These are phyloP conservation scores for Lactarius pseudohatsudake DNA, from an alignment of 768 basidiomycete genomes.

Conservation along the genomic window DNA sequence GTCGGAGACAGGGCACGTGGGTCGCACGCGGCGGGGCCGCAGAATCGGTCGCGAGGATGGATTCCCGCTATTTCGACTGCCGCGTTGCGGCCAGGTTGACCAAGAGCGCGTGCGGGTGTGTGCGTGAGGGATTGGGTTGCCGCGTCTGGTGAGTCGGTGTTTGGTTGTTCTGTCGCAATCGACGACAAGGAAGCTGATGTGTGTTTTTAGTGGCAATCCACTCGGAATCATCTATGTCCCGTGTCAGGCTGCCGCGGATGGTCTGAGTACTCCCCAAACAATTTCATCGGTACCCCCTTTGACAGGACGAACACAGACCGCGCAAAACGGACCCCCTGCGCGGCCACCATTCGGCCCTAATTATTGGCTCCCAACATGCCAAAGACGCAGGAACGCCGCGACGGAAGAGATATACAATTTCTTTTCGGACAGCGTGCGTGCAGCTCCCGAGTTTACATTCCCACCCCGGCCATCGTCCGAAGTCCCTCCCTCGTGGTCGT, in stretches of 20 bases:
- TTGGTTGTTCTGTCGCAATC: background rate
- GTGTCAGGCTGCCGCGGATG: conserved; percentile 55
- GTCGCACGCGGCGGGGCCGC: conserved; percentile 54
- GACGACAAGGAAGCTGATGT: conserved; percentile 27
- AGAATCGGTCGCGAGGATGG: conserved; percentile 54
- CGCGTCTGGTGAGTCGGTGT: conserved; percentile 47
- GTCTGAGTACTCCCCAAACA: conserved; percentile 41
- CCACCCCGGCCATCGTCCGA: conserved; percentile 3
- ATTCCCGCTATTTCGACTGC: conserved; percentile 58
- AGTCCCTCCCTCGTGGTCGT: background rate
- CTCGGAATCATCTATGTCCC: conserved; percentile 63
- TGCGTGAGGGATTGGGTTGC: conserved; percentile 68
- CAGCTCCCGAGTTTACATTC: conserved; percentile 23
- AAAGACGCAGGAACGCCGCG: conserved; percentile 1
- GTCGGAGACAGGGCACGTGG: conserved; percentile 56
- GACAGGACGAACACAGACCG: conserved; percentile 35
- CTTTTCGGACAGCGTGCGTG: conserved; percentile 23
- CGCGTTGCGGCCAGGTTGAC: conserved; percentile 49
- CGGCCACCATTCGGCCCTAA: conserved; percentile 32
- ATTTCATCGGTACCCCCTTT: conserved; percentile 43
- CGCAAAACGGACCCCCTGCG: conserved; percentile 18
- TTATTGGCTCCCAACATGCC: conserved; percentile 33
- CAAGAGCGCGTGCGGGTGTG: conserved; percentile 61
- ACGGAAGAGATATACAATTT: conserved; percentile 21
- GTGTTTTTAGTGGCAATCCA: conserved; percentile 52